Base-by-base conservation (phyloP, 2,329 filamentous ascomycete species). In the Clonostachys rosea region DNA sequence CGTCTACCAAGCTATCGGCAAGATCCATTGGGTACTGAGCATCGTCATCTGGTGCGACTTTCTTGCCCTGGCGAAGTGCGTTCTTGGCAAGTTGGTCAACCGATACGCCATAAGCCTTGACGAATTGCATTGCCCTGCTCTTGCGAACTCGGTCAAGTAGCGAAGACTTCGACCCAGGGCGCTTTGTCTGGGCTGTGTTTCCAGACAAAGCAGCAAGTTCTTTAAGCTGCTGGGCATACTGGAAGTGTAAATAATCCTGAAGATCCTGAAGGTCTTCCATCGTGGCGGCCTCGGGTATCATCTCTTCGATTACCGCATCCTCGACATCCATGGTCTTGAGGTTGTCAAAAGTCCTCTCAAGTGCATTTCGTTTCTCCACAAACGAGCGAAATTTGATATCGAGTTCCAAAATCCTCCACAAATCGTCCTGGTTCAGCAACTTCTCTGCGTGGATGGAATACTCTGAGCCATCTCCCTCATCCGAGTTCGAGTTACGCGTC, bases 201-300 rank as follows among this genome's bases (percentile, higher is more conserved):
- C 78, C 74, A 39, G 83, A 76, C 50, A 83, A 76, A 16, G 82
- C 71, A 13, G 84, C 81, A 43, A 95, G 68, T 52, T 97, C 91
- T 61, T 89, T 92, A 43, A 97, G 75, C 62, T 95, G 84, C 4
- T 83, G 74, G 5, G 88, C 83, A 58, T 97, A 97, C 59, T 91
- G 87, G 67, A 99, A 99, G 60, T 97, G 91, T 46, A 97, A 74
- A 58, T 97, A 97, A 60, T 99, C 94, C 61, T 97, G 92, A 18
- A 99, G 70, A 64, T 99, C 94, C 62, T 99, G 94, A 16, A 99
- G 77, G 62, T 99, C 94, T 62, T 99, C 94, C 76, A 96, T 91
- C 1, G 87, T 92, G 5, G 82, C 82, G 4, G 91, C 91, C 49
- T 83, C 76, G 1, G 79, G 76, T n/a, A 94, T 79, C 76, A 96